Percentiles rank a stretch among this genome's conserved stretches.
These are phyloP conservation scores for Pleoardoris graminearum DNA, from an alignment of 2,329 filamentous ascomycete genomes.

Conservation along the genomic window DNA sequence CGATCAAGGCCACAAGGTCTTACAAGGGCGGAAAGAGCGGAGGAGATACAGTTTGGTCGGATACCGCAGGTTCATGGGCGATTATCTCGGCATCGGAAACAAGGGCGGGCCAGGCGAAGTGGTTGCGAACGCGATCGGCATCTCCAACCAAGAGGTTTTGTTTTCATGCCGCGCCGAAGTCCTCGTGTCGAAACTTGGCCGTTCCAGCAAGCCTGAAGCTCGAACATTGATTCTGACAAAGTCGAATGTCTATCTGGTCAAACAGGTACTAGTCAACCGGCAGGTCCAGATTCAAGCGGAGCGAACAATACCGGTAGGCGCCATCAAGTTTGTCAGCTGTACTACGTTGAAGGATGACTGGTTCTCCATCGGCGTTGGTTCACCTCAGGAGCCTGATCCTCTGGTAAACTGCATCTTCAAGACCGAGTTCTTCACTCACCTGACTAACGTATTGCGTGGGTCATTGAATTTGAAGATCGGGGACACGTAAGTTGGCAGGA, in stretches of 20 bases:
- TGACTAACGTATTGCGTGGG: conserved; percentile 77
- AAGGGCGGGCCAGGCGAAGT: conserved; percentile 77
- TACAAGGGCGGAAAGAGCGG: conserved; percentile 86
- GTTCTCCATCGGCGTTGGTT: conserved; percentile 92
- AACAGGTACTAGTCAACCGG: conserved; percentile 79
- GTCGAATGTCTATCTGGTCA: conserved; percentile 85
- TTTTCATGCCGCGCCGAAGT: conserved; percentile 93
- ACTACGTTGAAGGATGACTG: conserved; percentile 91
- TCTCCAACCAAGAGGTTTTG: conserved; percentile 74
- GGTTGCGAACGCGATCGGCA: conserved; percentile 73
- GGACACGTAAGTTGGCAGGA: conserved; percentile 58
- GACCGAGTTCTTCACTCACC: conserved; percentile 94
- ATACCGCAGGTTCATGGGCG: conserved; percentile 88
- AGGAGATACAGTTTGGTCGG: conserved; percentile 88
- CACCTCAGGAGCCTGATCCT: conserved; percentile 89
- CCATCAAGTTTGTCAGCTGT: conserved; percentile 83
- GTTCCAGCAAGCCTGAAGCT: conserved; percentile 90
- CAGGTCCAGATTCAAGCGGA: conserved; percentile 82
- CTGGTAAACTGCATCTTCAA: conserved; percentile 92
- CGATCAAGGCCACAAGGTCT: conserved; percentile 81
- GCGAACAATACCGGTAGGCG: conserved; percentile 77
- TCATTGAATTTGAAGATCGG: conserved; percentile 80
- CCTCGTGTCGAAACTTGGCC: conserved; percentile 90
- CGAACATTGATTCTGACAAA: conserved; percentile 82
- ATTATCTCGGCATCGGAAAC: conserved; percentile 89